These are phyloP conservation scores for Astraeus odoratus DNA, from an alignment of 768 basidiomycete species.

Conservation along the genomic window DNA sequence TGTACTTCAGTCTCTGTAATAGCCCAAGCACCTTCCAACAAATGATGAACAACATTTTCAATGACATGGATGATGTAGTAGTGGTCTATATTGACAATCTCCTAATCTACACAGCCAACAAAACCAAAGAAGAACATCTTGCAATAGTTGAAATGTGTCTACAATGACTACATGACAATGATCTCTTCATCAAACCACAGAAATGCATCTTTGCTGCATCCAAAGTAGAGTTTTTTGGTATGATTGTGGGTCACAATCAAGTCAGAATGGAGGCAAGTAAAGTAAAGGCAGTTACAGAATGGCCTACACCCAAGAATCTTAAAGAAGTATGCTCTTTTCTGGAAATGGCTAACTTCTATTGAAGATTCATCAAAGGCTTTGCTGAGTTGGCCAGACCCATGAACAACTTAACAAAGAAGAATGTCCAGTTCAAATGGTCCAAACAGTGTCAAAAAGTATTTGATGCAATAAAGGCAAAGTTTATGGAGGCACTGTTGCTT, in stretches of 20 bases:
- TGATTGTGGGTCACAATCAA: background rate
- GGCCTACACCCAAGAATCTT: background rate
- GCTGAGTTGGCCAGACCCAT: background rate
- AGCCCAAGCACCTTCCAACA: too few species aligned
- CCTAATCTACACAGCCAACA: background rate
- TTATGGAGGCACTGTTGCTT: background rate
- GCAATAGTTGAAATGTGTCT: slow-evolving; percentile 1
- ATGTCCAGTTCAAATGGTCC: background rate
- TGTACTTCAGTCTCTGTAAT: too few species aligned
- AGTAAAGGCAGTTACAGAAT: background rate
- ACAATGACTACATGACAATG: background rate
- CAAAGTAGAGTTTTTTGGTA: background rate
- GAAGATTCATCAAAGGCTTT: background rate
- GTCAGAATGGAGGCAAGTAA: background rate
- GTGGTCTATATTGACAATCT: background rate
- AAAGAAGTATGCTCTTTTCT: background rate
- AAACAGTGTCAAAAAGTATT: background rate
- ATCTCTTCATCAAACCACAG: background rate
- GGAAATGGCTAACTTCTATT: background rate
- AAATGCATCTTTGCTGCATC: background rate
- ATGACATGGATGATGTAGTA: too few species aligned
- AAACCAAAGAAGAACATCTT: background rate
- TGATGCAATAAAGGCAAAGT: background rate
- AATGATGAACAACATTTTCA: too few species aligned
- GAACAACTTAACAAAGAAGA: background rate